These are phyloP conservation scores for Apiospora malaysiana DNA, from an alignment of 2,329 filamentous ascomycete species.

Conservation along the genomic window DNA sequence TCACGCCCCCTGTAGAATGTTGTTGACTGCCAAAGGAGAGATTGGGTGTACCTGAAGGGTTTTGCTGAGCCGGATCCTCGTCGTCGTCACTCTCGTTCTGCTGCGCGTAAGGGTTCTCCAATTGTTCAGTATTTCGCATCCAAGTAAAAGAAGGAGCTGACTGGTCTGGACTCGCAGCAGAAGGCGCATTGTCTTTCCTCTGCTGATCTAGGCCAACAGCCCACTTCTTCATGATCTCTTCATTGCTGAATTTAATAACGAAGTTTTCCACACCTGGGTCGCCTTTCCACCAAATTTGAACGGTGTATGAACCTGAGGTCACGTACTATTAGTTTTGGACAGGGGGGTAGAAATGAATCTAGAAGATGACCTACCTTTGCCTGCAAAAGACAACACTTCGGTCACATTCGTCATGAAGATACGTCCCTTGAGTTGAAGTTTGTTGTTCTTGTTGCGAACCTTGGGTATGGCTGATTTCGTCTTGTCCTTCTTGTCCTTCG, in stretches of 20 bases:
- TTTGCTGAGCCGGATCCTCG: slow-evolving; percentile 47
- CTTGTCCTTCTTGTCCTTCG: slow-evolving; percentile 76
- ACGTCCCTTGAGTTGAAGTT: slow-evolving; percentile 91
- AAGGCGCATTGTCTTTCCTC: slow-evolving; percentile 64
- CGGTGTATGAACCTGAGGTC: slow-evolving; percentile 79
- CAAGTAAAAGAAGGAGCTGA: slow-evolving; percentile 78
- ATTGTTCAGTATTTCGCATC: slow-evolving; percentile 68
- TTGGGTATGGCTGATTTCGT: slow-evolving; percentile 63
- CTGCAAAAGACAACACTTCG: slow-evolving; percentile 81
- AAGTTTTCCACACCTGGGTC: slow-evolving; percentile 96
- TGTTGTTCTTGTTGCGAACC: slow-evolving; percentile 70
- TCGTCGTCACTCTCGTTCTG: slow-evolving; percentile 69
- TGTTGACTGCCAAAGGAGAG: slow-evolving; percentile 38
- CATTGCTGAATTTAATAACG: slow-evolving; percentile 89
- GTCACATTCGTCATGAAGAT: slow-evolving; percentile 99
- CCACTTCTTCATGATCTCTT: slow-evolving; percentile 95
- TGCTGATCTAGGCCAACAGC: slow-evolving; percentile 78
- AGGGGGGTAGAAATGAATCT: slow-evolving; percentile 12
- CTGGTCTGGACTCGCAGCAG: slow-evolving; percentile 55
- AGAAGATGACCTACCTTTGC: slow-evolving; percentile 74
- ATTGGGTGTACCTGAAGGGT: slow-evolving; percentile 42
- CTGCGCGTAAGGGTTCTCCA: slow-evolving; percentile 83
- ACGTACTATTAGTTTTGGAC: slow-evolving; percentile 35
- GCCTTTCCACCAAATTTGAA: slow-evolving; percentile 99
- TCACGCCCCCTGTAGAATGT: slow-evolving; percentile 44